Evolutionary conservation across 768 basidiomycete species (phyloP).

Genomic region (Dentipellis sp.): DNA sequence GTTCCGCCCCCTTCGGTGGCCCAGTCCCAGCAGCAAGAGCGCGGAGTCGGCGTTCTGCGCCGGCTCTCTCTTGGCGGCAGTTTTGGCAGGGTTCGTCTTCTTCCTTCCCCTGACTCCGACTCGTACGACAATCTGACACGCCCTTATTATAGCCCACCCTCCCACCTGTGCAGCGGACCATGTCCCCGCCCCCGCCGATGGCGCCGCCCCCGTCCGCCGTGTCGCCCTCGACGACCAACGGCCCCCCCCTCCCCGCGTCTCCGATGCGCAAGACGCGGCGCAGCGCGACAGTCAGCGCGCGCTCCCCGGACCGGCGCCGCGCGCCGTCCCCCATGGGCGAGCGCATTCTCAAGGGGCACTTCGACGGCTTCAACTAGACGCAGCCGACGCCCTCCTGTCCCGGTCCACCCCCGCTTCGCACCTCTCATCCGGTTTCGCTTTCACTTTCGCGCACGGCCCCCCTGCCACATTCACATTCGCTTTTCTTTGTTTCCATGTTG

Average conservation of each 20-base stretch:
- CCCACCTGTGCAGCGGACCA: slow-evolving; percentile 2
- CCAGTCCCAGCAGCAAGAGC: slow-evolving; percentile 42
- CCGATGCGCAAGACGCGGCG: slow-evolving; percentile 31
- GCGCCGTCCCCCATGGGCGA: slow-evolving; percentile 89
- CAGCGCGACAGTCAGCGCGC: slow-evolving; percentile 47
- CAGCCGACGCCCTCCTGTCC: not conserved
- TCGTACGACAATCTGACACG: not conserved
- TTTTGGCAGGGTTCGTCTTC: slow-evolving; percentile 44
- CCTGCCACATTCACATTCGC: too few species aligned
- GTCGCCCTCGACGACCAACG: not conserved
- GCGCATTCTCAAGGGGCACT: slow-evolving; percentile 84
- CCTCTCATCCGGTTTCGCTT: too few species aligned
- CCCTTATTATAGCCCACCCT: slow-evolving; percentile 9
- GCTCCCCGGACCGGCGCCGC: slow-evolving; percentile 30
- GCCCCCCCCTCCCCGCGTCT: slow-evolving; percentile 1
- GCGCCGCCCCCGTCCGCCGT: slow-evolving; percentile 12
- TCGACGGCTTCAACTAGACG: slow-evolving; percentile 72
- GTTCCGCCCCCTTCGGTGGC: slow-evolving; percentile 20
- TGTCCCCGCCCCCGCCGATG: slow-evolving; percentile 7
- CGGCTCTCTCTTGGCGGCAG: slow-evolving; percentile 63
- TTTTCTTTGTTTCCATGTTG: too few species aligned
- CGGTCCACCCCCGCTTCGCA: too few species aligned
- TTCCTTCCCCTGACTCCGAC: not conserved
- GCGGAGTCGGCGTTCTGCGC: slow-evolving; percentile 63
- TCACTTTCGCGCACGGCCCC: too few species aligned